phyloP scores from a whole-genome alignment of 2,329 filamentous ascomycete species.

The Aspergillus terreus region DNA sequence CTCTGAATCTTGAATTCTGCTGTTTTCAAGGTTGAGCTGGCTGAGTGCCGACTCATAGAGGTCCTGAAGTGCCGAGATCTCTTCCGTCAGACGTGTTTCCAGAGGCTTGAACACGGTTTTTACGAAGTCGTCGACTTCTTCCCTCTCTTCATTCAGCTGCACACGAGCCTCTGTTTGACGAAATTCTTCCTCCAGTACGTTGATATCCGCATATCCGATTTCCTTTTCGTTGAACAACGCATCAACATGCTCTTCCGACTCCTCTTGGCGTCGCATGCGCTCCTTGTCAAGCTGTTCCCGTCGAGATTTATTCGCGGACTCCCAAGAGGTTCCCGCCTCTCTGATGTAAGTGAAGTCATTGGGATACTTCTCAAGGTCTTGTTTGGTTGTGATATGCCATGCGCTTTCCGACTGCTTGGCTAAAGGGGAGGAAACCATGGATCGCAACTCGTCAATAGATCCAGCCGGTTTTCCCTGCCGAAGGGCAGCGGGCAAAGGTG shows the following conservation, averaged over 20 bases:
- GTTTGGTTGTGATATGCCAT: slow-evolving; percentile 29
- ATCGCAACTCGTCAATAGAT: slow-evolving; percentile 32
- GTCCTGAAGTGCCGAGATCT: slow-evolving; percentile 48
- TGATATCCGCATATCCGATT: slow-evolving; percentile 57
- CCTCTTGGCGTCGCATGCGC: slow-evolving; percentile 48
- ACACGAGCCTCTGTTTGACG: slow-evolving; percentile 49
- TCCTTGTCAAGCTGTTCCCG: slow-evolving; percentile 47
- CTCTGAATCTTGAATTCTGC: slow-evolving; percentile 28
- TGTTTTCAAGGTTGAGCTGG: slow-evolving; percentile 39
- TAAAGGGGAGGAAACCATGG: slow-evolving; percentile 31
- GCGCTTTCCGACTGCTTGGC: slow-evolving; percentile 32
- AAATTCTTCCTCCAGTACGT: slow-evolving; percentile 53
- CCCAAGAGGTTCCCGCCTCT: slow-evolving; percentile 43
- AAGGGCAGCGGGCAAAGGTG: slow-evolving; percentile 30
- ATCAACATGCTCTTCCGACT: slow-evolving; percentile 52
- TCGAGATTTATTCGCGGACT: slow-evolving; percentile 40
- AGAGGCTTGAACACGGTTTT: slow-evolving; percentile 49
- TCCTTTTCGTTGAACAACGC: slow-evolving; percentile 54
- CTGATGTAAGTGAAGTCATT: slow-evolving; percentile 45
- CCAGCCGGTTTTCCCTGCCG: slow-evolving; percentile 23
- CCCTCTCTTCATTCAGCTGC: slow-evolving; percentile 51
- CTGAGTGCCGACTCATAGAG: slow-evolving; percentile 43
- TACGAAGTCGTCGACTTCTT: slow-evolving; percentile 51
- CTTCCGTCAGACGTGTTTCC: slow-evolving; percentile 46
- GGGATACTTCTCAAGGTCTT: slow-evolving; percentile 31